Conservation (phyloP, 768 basidiomycete species). For the Exidia glandulosa region DNA sequence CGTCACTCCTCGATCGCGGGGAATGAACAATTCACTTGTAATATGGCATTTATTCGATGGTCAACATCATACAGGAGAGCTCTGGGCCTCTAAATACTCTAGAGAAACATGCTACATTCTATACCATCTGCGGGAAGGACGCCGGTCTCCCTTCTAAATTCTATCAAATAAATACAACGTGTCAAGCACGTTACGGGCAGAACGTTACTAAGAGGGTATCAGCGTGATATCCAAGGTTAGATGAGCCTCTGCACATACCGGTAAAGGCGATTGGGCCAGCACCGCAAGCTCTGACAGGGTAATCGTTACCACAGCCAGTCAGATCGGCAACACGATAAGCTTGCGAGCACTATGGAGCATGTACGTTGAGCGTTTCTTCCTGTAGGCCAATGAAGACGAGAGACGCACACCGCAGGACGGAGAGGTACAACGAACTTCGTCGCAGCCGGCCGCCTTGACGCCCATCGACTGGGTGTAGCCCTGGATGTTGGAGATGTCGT, state of each 20-base stretch:
- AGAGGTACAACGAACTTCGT: constrained; percentile 27
- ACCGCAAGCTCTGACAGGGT: constrained; percentile 1
- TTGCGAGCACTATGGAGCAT: background rate
- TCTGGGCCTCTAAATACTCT: too few relatives aligned
- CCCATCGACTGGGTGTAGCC: constrained; percentile 30
- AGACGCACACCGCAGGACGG: background rate
- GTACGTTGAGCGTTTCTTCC: background rate
- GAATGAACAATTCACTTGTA: too few relatives aligned
- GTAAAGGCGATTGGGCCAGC: background rate
- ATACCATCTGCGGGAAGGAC: too few relatives aligned
- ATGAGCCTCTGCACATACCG: background rate
- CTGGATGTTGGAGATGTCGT: constrained; percentile 35
- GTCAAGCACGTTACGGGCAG: background rate
- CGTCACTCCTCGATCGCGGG: too few relatives aligned
- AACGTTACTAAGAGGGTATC: background rate
- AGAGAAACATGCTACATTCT: too few relatives aligned
- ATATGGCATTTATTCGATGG: too few relatives aligned
- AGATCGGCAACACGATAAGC: background rate
- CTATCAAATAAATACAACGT: too few relatives aligned
- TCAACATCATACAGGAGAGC: too few relatives aligned
- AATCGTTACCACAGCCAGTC: background rate
- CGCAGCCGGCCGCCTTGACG: constrained; percentile 26
- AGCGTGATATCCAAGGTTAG: background rate
- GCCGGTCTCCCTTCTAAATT: too few relatives aligned
- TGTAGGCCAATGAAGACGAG: background rate